phyloP scores from a whole-genome alignment of 164 flowering plant species.

The Paratinospora sagittata region DNA sequence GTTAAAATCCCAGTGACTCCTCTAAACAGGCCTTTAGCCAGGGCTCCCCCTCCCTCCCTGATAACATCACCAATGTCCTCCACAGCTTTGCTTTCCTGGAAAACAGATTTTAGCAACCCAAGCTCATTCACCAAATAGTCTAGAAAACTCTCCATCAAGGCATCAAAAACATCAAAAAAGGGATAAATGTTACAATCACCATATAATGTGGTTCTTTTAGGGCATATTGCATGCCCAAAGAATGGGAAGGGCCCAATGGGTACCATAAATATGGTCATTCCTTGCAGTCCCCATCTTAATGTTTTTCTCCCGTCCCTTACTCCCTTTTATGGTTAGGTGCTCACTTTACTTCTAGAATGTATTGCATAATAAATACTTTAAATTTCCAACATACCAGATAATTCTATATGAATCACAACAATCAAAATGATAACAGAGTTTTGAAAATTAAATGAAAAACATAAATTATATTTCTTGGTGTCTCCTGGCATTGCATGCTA shows the following conservation, averaged over 20 bases:
- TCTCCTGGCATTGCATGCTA: neutral
- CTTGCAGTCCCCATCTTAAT: neutral
- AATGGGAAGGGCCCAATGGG: neutral
- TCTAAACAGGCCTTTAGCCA: constrained; percentile 89
- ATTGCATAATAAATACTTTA: neutral
- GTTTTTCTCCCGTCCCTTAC: neutral
- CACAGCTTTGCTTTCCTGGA: constrained; percentile 81
- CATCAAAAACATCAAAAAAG: neutral
- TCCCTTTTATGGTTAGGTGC: neutral
- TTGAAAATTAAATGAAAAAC: neutral
- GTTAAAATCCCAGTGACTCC: constrained; percentile 97
- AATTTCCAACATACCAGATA: neutral
- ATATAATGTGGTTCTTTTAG: neutral
- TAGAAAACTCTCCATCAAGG: neutral
- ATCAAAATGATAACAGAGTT: neutral
- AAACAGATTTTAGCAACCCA: constrained; percentile 6
- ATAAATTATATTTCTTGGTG: neutral
- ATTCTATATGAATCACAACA: neutral
- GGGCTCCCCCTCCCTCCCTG: constrained; percentile 97
- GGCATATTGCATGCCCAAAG: neutral
- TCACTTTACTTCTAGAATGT: no score
- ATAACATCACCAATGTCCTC: constrained; percentile 92
- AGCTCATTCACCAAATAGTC: neutral
- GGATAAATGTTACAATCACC: neutral
- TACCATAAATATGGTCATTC: neutral